Base-by-base conservation (phyloP, 2,329 filamentous ascomycete species). In the Colletotrichum endophyticum region DNA sequence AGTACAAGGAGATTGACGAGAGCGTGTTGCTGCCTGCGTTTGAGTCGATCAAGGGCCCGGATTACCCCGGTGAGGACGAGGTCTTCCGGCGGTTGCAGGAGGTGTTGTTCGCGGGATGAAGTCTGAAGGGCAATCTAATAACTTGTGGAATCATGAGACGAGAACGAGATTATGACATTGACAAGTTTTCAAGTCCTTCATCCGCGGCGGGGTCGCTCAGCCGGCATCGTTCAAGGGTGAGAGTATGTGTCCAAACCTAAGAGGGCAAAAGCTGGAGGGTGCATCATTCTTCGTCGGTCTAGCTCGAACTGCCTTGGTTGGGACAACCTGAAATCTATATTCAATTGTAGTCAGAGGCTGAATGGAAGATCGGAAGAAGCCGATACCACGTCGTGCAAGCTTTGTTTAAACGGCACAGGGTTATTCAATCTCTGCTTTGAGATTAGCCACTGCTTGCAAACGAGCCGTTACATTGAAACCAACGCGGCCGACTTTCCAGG, bases 1-100 rank as follows among this genome's bases (percentile, higher is more conserved):
- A 86, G 69, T 90, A 87, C 79, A 85, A 83, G 73, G 91, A 92
- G 80, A 85, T 92, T 19, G 91, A 92, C 72, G 87, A 91, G 75
- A 80, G 84, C 4, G 73, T 87, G 2, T 70, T 87, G 11, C 78
- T 82, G 6, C 85, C 85, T 3, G 80, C 83, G 0, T 86, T 80
- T 19, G 79, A 82, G 15, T 75, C 77, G 6, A 81, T 87, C 32
- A 81, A 79, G 39, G 82, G 85, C 0, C 78, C 79, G 5, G 81
- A 83, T 28, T 83, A 84, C 9, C 81, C 80, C 6, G 75, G 62
- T 6, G 86, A 87, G 70, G 85, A 87, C 53, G 82, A 86, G 30
- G 81, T 85, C 12, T 73, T 86, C 66, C 76, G 70, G 13, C 80
- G 81, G 5, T 15, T 75, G 8, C 34, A 61, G 34, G 36, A 59